phyloP scores from a whole-genome alignment of 768 basidiomycete species.

The Collybiopsis confluens region DNA sequence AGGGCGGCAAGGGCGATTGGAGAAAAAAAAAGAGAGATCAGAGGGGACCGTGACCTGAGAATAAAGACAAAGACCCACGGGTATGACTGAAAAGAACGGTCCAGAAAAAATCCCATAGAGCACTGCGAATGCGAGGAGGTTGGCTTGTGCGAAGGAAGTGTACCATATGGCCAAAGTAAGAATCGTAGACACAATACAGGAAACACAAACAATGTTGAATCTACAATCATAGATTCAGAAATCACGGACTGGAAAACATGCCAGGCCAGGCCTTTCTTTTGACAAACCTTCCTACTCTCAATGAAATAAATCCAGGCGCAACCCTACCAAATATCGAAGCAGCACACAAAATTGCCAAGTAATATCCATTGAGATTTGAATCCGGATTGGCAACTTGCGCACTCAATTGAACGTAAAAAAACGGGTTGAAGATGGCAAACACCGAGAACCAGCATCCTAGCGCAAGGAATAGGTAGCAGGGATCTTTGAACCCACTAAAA shows the following conservation, averaged over 20 bases:
- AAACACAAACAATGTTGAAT: slow-evolving; percentile 16
- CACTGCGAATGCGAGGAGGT: slow-evolving; percentile 18
- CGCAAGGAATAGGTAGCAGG: slow-evolving; percentile 13
- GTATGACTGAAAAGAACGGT: slow-evolving; percentile 19
- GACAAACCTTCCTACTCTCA: slow-evolving; percentile 18
- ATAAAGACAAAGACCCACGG: slow-evolving; percentile 15
- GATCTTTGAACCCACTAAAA: slow-evolving; percentile 18
- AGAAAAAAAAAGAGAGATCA: no score
- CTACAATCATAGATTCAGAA: no score
- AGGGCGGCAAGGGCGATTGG: slow-evolving; percentile 19
- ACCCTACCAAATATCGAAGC: slow-evolving; percentile 20
- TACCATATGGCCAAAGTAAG: slow-evolving; percentile 22
- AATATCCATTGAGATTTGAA: slow-evolving; percentile 17
- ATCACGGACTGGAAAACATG: no score
- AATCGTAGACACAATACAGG: slow-evolving; percentile 16
- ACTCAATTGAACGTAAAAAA: slow-evolving; percentile 22
- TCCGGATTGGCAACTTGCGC: slow-evolving; percentile 11
- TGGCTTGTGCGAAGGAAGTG: slow-evolving; percentile 15
- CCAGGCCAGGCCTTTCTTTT: no score
- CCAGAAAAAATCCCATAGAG: slow-evolving; percentile 22
- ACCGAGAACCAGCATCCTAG: slow-evolving; percentile 17
- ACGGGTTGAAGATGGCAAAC: slow-evolving; percentile 18
- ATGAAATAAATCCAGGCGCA: slow-evolving; percentile 16
- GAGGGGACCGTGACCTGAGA: no score
- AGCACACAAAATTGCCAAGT: slow-evolving; percentile 19